A percentile compares a stretch with the other conserved stretches of the same genome.
These are phyloP conservation scores for Herpetospermum pedunculosum DNA, from an alignment of 306 rosid genomes.

Conservation along the genomic window DNA sequence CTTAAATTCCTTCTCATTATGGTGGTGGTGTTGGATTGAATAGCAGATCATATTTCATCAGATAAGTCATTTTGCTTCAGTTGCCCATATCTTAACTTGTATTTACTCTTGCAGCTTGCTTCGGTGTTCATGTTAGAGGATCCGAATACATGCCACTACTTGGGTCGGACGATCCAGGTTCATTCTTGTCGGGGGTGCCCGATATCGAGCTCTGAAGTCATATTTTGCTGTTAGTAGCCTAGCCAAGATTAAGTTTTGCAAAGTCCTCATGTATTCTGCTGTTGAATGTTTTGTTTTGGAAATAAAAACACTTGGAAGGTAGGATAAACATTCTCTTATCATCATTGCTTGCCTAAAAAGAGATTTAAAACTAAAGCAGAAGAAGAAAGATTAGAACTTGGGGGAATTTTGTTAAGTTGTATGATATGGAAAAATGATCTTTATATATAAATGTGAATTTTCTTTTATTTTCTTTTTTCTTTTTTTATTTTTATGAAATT, in stretches of 20 bases:
- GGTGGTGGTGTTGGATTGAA: not conserved
- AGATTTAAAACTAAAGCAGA: not conserved
- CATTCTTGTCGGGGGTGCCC: constrained; percentile 57
- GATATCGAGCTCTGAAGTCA: constrained; percentile 56
- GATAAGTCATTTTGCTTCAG: not conserved
- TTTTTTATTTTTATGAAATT: not conserved
- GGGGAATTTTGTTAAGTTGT: not conserved
- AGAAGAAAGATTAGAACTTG: not conserved
- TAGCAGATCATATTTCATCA: not conserved
- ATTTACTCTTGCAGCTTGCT: constrained; percentile 64
- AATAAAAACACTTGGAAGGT: not conserved
- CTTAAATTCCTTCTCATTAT: not conserved
- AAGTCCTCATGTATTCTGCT: not conserved
- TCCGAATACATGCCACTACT: constrained; percentile 79
- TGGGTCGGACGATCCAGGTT: constrained; percentile 61
- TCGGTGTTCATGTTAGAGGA: constrained; percentile 87
- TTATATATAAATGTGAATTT: not conserved
- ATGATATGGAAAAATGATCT: not conserved
- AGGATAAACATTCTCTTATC: not conserved
- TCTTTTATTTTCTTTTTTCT: not conserved
- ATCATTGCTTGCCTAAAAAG: not conserved
- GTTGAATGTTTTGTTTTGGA: not conserved
- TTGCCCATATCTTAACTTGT: not conserved
- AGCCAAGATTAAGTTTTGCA: not conserved
- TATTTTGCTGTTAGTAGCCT: not conserved